Base-by-base conservation (phyloP, 352 stramenopile species). In the Pythium rishiriense region DNA sequence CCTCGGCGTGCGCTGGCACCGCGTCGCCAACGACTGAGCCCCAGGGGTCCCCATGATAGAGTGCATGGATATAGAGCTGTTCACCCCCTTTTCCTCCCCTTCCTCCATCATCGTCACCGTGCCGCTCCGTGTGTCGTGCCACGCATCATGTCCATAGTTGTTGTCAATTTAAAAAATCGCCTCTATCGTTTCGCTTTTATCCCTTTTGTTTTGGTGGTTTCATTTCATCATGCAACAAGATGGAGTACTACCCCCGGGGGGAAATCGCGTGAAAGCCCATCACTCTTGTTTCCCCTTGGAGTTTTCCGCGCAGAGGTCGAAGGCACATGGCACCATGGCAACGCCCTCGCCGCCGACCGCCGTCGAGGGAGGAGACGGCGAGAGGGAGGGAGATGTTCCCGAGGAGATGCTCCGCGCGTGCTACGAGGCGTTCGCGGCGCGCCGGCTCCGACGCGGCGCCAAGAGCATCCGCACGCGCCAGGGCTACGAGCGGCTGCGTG, bases 1-100 rank as follows among this genome's bases (percentile, higher is more conserved):
- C 46, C 62, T 75, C 14, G 69, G 64, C 45, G 64, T 75, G 47
- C 37, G 48, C 17, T 72, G 66, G 66, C 64, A 64, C 17, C 64
- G 58, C 51, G 52, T 67, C 17, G 22, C 41, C 1, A 66, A 37
- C 43, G 50, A 65, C 28, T 62, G 50, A 58, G 31, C 11, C 9
- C 12, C 4, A 29, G n/a, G 5, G 7, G 19, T 14, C 25, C 25
- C 28, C 2, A 24, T 19, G 41, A 54, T 39, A 54, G 1, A 26
- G 15, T 54, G 25, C 45, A 31, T n/a, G 25, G 11, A 51, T 28
- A 51, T 21, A 51, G n/a, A 31, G 45, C 33, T 39, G 33, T 39
- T 14, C 3, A 3, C 17, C 17, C 10, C 2, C 33, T 37, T 37
- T 37, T 37, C 31, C 31, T 6, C n/a, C n/a, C n/a, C n/a, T n/a